Conservation (phyloP, 768 basidiomycete species). For the Panus rudis region DNA sequence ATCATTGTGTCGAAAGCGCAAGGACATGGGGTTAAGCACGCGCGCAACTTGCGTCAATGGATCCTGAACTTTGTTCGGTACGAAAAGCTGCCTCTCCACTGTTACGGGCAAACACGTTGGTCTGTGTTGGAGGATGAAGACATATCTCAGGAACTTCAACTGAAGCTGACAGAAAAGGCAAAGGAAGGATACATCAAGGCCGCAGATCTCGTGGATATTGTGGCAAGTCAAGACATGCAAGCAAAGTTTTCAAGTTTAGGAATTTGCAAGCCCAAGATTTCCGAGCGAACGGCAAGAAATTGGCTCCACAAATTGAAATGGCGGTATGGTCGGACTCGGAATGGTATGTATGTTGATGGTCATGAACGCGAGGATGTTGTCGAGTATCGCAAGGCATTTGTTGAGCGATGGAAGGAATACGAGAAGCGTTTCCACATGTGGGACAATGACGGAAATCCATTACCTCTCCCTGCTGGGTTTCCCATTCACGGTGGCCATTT, state of each 20-base stretch:
- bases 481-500: conserved; percentile 10
- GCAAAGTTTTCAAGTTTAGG: background rate
- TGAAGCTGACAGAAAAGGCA: background rate
- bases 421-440: conserved; percentile 17
- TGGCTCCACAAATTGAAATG: conserved; percentile 26
- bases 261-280: background rate
- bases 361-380: background rate
- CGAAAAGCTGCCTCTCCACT: conserved; percentile 22
- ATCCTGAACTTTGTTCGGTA: conserved; percentile 18
- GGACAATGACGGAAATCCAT: conserved; percentile 13
- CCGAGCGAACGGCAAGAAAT: conserved; percentile 3
- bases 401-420: conserved; percentile 16
- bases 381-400: conserved; percentile 7
- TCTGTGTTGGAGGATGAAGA: conserved; percentile 4
- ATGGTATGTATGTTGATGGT: background rate
- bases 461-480: conserved; percentile 12
- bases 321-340: conserved; percentile 18
- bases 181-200: background rate
- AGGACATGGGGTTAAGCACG: conserved; percentile 22
- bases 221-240: conserved; percentile 2
- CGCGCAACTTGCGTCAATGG: conserved; percentile 25
- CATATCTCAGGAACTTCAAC: background rate
- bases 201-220: background rate
- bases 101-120: conserved; percentile 10
- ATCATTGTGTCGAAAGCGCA: conserved; percentile 21